Evolutionary conservation across 805 yeast genomes (phyloP).

Genomic region (Priceomyces castillae): DNA sequence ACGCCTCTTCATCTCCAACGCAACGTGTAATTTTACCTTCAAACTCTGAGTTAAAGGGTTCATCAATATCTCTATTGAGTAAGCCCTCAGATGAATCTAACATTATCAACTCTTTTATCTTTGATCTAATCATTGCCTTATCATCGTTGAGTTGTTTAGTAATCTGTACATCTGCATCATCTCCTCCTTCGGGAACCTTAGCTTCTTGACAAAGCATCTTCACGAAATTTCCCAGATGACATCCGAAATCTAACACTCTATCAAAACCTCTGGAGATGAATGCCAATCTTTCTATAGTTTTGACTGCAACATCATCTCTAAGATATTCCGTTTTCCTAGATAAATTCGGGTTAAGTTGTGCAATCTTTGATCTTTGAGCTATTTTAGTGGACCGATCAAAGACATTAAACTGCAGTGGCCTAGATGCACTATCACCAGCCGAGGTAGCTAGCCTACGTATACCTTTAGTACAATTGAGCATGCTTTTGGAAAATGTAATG

Average conservation of each 20-base stretch:
- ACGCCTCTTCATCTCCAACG: conserved; percentile 67
- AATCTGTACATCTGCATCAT: conserved; percentile 38
- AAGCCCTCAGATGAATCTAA: conserved; percentile 58
- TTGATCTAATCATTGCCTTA: conserved; percentile 47
- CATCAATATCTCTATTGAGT: conserved; percentile 49
- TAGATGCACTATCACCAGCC: conserved; percentile 17
- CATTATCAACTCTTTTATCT: conserved; percentile 58
- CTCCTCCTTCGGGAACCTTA: conserved; percentile 21
- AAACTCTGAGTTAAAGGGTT: conserved; percentile 41
- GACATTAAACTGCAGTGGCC: conserved; percentile 28
- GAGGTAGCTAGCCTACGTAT: conserved; percentile 26
- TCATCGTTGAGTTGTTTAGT: conserved; percentile 49
- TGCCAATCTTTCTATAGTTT: conserved; percentile 72
- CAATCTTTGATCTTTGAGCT: conserved; percentile 57
- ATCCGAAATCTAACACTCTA: conserved; percentile 67
- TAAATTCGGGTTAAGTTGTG: conserved; percentile 37
- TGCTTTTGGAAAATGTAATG: neutral
- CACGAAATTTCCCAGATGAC: conserved; percentile 65
- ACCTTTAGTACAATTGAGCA: conserved; percentile 5
- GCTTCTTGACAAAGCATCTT: conserved; percentile 33
- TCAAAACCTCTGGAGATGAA: conserved; percentile 65
- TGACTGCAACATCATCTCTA: conserved; percentile 67
- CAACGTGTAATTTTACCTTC: conserved; percentile 46
- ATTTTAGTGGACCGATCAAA: conserved; percentile 64
- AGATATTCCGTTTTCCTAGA: conserved; percentile 66